phyloP scores from a whole-genome alignment of 352 stramenopile genomes.

The Globisporangium lucens region DNA sequence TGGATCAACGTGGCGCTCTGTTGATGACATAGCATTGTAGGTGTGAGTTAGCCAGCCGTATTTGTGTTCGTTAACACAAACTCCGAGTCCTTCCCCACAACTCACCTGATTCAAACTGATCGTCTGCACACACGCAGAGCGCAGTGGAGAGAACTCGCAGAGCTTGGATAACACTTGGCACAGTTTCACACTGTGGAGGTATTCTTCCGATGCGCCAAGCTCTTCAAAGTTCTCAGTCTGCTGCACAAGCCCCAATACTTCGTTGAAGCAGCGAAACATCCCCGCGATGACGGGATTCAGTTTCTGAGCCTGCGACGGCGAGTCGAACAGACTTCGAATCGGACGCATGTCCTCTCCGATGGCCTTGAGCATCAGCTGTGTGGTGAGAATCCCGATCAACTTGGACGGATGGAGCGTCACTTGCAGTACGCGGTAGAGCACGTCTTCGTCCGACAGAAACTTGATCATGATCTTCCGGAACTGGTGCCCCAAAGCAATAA shows the following conservation, averaged over 20 bases:
- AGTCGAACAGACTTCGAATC: conserved; percentile 47
- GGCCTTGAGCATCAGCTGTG: conserved; percentile 57
- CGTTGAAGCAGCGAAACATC: conserved; percentile 58
- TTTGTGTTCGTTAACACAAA: not conserved
- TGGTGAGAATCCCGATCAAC: conserved; percentile 43
- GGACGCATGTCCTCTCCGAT: conserved; percentile 56
- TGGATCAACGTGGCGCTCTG: conserved; percentile 70
- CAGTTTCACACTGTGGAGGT: conserved; percentile 57
- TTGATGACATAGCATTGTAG: not conserved
- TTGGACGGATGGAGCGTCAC: conserved; percentile 68
- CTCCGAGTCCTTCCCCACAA: not conserved
- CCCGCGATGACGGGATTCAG: conserved; percentile 49
- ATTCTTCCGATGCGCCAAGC: conserved; percentile 55
- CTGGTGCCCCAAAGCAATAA: conserved; percentile 47
- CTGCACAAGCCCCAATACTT: conserved; percentile 40
- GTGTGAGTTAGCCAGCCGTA: not conserved
- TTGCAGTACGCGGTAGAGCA: conserved; percentile 68
- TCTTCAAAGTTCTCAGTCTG: conserved; percentile 36
- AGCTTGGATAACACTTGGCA: conserved; percentile 64
- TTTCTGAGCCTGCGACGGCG: conserved; percentile 27
- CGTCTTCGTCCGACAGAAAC: conserved; percentile 48
- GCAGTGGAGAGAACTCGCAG: conserved; percentile 42
- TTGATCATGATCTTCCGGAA: conserved; percentile 63
- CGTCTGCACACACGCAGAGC: conserved; percentile 43
- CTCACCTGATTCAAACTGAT: conserved; percentile 79